Percentiles rank a stretch among this genome's conserved stretches.
Evolutionary conservation across 768 basidiomycete genomes (phyloP).

Genomic region (Rhizopogon vinicolor): DNA sequence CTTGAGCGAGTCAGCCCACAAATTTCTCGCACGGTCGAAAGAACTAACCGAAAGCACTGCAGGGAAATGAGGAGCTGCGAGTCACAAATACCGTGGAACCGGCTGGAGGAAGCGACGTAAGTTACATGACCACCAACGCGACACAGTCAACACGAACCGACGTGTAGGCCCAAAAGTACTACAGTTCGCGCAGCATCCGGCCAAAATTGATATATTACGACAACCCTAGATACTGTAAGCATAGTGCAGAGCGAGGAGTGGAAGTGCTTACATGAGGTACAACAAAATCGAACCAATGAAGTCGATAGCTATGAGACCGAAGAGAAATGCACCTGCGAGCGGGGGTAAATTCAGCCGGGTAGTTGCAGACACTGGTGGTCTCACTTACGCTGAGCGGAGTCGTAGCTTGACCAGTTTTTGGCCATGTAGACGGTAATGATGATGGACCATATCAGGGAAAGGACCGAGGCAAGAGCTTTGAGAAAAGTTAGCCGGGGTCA

Average conservation of each 20-base stretch:
- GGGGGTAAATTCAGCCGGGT: not conserved
- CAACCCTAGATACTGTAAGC: slow-evolving; percentile 25
- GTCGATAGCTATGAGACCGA: slow-evolving; percentile 26
- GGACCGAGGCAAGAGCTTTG: slow-evolving; percentile 27
- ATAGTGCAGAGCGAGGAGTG: not conserved
- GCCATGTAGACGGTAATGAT: slow-evolving; percentile 30
- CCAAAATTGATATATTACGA: slow-evolving; percentile 35
- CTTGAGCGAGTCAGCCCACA: slow-evolving; percentile 8
- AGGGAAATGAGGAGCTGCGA: slow-evolving; percentile 29
- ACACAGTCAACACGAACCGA: slow-evolving; percentile 2
- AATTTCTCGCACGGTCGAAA: not conserved
- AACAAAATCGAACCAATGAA: slow-evolving; percentile 28
- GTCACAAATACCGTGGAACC: slow-evolving; percentile 28
- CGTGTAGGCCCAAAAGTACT: slow-evolving; percentile 19
- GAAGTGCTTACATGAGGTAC: slow-evolving; percentile 31
- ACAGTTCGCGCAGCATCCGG: slow-evolving; percentile 30
- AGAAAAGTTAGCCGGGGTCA: not conserved
- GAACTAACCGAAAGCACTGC: slow-evolving; percentile 28
- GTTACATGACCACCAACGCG: not conserved
- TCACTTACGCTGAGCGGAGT: slow-evolving; percentile 28
- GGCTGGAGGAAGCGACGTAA: slow-evolving; percentile 2
- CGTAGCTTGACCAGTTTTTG: slow-evolving; percentile 31
- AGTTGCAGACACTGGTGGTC: not conserved
- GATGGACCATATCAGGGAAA: slow-evolving; percentile 29
- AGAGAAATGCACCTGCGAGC: slow-evolving; percentile 28